Evolutionary conservation across 306 rosid genomes (phyloP), one percentile per base, ranked within the genome.

Genomic region (Pterocarpus santalinus): DNA sequence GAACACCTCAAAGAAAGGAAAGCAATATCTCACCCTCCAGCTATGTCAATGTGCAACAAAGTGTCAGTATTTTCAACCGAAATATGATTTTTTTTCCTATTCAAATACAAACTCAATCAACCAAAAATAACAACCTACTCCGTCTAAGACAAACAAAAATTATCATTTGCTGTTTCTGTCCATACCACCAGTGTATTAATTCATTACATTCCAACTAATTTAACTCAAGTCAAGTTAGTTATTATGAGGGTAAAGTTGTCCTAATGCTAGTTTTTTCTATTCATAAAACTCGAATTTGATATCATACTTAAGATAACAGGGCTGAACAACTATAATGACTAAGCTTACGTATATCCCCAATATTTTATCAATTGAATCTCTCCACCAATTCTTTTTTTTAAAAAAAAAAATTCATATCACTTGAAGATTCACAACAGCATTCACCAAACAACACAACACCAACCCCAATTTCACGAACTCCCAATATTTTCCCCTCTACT

Each of bases 381-480:
- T 55, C 69, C 39, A 53, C 5, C 75, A 65, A 33, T 13, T 3
- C 36, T 34, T 35, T 8, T 55, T 11, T 56, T 43, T 43, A n/a
- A n/a, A n/a, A n/a, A n/a, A n/a, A n/a, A n/a, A 51, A 57, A 4
- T 34, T 12, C 65, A 22, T 33, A 39, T 34, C 11, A 43, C 22
- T 43, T 14, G n/a, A 81, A 4, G 16, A 55, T 35, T 36, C 32
- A 55, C 9, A 55, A 2, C 7, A 55, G 61, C 61, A 55, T 17
- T 65, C 49, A 9, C 76, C n/a, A 52, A 72, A 28, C 46, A 38
- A 72, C 8, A 72, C 36, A 38, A 14, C 4, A 55, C 16, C 62
- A 73, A 61, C 44, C 34, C 72, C 44, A n/a, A 58, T 62, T 64
- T 58, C 51, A 53, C 10, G 16, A 75, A 58, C 22, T 76, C 52